Evolutionary conservation across 345 rosid species (phyloP).

Genomic region (Rhizophora mangle): DNA sequence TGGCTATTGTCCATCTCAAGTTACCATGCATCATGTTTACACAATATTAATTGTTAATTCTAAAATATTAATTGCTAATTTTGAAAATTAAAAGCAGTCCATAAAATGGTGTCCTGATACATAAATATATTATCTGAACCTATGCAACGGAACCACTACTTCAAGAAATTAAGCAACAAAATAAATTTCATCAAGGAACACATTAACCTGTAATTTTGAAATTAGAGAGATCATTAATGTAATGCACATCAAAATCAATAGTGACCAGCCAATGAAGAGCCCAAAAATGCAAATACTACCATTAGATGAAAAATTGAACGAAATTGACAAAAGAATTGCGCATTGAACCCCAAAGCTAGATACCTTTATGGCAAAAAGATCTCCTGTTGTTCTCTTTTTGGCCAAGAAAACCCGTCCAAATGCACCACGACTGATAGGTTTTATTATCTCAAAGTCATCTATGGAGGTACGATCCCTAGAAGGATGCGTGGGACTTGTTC

Average conservation of each 20-base stretch:
- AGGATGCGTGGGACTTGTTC: conserved; percentile 86
- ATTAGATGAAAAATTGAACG: not conserved
- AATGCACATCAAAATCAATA: not conserved
- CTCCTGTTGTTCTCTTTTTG: conserved; percentile 97
- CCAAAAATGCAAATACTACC: not conserved
- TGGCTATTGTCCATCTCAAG: no score
- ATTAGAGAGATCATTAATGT: not conserved
- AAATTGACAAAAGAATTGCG: not conserved
- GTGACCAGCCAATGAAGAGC: not conserved
- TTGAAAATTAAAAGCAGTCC: no score
- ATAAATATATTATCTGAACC: not conserved
- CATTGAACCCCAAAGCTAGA: conserved; percentile 12
- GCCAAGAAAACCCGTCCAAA: conserved; percentile 98
- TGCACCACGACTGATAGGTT: conserved; percentile 99
- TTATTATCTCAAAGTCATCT: conserved; percentile 98
- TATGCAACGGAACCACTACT: not conserved
- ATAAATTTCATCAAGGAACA: not conserved
- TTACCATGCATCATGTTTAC: no score
- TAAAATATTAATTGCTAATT: no score
- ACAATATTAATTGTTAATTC: no score
- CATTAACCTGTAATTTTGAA: not conserved
- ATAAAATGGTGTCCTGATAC: no score
- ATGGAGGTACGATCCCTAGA: conserved; percentile 92
- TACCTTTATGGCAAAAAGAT: conserved; percentile 98
- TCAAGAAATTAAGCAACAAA: not conserved